A percentile compares a stretch with the other conserved stretches of the same genome.
These are phyloP conservation scores for Coccinonectria pachysandricola DNA, from an alignment of 2,329 filamentous ascomycete genomes.

Conservation along the genomic window DNA sequence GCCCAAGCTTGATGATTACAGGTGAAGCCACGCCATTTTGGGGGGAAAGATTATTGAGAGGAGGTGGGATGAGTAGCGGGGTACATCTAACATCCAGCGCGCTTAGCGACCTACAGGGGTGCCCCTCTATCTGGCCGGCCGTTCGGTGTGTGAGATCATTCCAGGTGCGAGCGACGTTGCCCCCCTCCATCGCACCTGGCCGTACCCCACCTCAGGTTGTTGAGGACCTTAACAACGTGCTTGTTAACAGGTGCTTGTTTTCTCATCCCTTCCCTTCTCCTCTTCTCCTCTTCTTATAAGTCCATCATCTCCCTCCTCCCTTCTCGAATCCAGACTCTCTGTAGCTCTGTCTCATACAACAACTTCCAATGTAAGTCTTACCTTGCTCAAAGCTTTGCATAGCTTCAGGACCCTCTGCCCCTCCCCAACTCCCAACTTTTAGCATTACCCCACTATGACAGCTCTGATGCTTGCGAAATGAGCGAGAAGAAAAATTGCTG, in stretches of 20 bases:
- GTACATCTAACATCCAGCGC: constrained; percentile 3
- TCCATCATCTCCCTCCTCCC: constrained; percentile 6
- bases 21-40: no score
- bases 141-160: constrained; percentile 10
- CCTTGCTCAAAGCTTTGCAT: constrained; percentile 1
- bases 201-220: constrained; percentile 17
- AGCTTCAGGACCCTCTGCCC: constrained; percentile 6
- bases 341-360: no score
- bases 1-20: no score
- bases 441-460: no score
- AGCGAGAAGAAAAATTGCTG: no score
- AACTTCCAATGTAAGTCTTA: constrained; percentile 14
- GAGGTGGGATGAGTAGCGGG: constrained; percentile 11
- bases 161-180: no score
- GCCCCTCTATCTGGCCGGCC: constrained; percentile 7
- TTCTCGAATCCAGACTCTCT: constrained; percentile 8
- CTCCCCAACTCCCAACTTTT: constrained; percentile 2
- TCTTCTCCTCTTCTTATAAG: constrained; percentile 8
- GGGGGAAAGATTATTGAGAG: constrained; percentile 1
- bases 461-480: no score
- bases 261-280: constrained; percentile 5
- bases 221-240: constrained; percentile 3
- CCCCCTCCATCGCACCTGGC: constrained; percentile 4
- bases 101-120: constrained; percentile 1
- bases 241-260: constrained; percentile 1